phyloP scores from a whole-genome alignment of 768 basidiomycete species.

The Lactifluus volemus region DNA sequence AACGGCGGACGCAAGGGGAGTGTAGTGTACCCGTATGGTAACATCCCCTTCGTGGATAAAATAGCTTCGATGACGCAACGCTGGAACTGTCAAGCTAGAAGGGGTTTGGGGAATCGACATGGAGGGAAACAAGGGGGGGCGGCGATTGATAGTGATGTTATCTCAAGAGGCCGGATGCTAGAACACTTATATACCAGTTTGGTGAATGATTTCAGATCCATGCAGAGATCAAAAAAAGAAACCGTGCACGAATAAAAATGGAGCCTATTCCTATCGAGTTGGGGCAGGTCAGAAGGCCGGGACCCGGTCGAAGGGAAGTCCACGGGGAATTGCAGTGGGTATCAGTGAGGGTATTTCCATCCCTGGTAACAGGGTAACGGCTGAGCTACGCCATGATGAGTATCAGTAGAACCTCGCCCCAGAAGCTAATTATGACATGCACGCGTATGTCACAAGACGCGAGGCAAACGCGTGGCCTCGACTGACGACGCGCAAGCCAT shows the following conservation, averaged over 20 bases:
- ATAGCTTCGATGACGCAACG: slow-evolving; percentile 1
- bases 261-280: background rate
- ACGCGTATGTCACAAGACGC: slow-evolving; percentile 5
- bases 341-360: slow-evolving; percentile 4
- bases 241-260: background rate
- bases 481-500: background rate
- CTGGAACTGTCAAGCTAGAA: background rate
- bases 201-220: background rate
- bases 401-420: background rate
- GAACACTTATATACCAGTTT: slow-evolving; percentile 6
- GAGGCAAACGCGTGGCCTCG: slow-evolving; percentile 12
- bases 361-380: slow-evolving; percentile 10
- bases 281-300: background rate
- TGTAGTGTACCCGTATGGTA: background rate
- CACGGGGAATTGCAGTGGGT: slow-evolving; percentile 2
- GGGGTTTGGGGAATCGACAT: slow-evolving; percentile 3
- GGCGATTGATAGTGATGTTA: background rate
- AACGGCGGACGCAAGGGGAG: background rate
- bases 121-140: background rate
- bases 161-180: background rate
- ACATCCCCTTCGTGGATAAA: slow-evolving; percentile 10
- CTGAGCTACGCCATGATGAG: background rate
- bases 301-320: background rate
- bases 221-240: background rate
- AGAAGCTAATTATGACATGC: slow-evolving; percentile 1